Conservation (phyloP, 1,139 yeast genomes). For the Ashbya aceris region DNA sequence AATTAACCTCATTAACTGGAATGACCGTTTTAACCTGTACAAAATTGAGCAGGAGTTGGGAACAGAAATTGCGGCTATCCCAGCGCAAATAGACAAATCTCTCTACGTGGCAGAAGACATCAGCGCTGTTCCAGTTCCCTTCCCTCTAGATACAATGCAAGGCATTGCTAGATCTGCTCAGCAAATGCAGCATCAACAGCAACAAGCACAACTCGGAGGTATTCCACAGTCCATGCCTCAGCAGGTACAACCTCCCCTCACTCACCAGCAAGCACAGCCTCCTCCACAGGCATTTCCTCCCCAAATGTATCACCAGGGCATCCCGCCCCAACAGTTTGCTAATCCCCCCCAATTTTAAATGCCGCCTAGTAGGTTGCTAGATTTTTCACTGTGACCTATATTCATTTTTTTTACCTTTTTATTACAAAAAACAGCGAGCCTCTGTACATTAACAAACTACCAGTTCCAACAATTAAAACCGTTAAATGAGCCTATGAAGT, state of each 20-base stretch:
- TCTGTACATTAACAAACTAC: not conserved
- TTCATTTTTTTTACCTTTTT: constrained; percentile 2
- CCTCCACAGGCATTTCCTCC: constrained; percentile 16
- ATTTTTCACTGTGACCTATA: not conserved
- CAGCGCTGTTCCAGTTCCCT: constrained; percentile 75
- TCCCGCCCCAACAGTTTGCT: constrained; percentile 12
- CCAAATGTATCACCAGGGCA: constrained; percentile 8
- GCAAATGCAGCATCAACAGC: constrained; percentile 22
- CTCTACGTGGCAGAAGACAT: constrained; percentile 81
- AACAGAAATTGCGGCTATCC: constrained; percentile 94
- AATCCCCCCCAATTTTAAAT: constrained; percentile 6
- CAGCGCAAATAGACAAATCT: constrained; percentile 77
- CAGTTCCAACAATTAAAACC: no score
- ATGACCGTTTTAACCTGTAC: constrained; percentile 86
- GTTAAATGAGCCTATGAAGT: no score
- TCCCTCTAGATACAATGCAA: constrained; percentile 48
- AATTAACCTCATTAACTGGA: constrained; percentile 92
- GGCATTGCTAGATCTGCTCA: constrained; percentile 28
- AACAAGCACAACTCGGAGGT: constrained; percentile 19
- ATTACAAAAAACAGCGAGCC: not conserved
- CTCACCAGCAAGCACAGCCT: constrained; percentile 9
- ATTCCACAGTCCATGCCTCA: constrained; percentile 18
- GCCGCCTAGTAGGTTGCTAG: not conserved
- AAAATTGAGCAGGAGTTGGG: constrained; percentile 96
- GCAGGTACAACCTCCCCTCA: constrained; percentile 14